phyloP scores from a whole-genome alignment of 495 filamentous ascomycete species.

The Penicillium maclennaniae region DNA sequence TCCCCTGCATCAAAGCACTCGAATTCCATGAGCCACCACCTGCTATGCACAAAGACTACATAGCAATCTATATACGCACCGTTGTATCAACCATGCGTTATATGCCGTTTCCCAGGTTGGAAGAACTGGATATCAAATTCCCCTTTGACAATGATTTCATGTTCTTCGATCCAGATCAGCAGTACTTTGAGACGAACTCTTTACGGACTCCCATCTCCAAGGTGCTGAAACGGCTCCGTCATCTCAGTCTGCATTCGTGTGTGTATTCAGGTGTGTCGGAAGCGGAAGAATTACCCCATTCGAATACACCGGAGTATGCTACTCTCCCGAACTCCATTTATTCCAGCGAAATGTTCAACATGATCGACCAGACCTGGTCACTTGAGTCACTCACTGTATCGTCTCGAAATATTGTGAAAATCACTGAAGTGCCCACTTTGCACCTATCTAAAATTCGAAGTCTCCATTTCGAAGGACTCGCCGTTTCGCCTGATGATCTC shows the following conservation, averaged over 20 bases:
- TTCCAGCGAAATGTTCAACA: not conserved
- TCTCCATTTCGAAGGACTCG: not conserved
- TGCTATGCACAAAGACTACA: not conserved
- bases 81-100: not conserved
- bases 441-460: not conserved
- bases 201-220: not conserved
- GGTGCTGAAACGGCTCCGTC: not conserved
- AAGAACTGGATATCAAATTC: not conserved
- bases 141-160: not conserved
- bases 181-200: not conserved
- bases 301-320: not conserved
- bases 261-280: not conserved
- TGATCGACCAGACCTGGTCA: not conserved
- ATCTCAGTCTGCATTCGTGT: not conserved
- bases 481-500: not conserved
- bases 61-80: not conserved
- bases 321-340: not conserved
- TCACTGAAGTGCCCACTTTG: not conserved
- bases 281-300: not conserved
- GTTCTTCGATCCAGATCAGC: not conserved
- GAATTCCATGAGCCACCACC: not conserved
- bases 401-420: not conserved
- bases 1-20: not conserved
- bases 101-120: not conserved
- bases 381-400: not conserved